Evolutionary conservation across 441 rosid species (phyloP).

Genomic region (Sinapis alba): DNA sequence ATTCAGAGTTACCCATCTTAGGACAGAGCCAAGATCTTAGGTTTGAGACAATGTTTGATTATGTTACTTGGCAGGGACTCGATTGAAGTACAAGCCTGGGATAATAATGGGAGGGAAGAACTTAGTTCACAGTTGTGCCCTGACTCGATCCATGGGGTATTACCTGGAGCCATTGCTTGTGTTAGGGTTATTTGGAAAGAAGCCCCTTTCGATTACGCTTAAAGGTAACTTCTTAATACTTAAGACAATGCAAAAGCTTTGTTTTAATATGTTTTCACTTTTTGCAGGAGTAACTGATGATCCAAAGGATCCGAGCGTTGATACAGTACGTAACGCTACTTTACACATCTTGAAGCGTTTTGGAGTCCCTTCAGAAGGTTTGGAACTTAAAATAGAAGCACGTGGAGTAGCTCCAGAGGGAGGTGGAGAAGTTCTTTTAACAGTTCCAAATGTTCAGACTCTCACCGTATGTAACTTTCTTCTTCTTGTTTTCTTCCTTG

Average conservation of each 20-base stretch:
- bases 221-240: conserved; percentile 48
- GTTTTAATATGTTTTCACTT: too few species aligned
- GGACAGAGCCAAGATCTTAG: not conserved
- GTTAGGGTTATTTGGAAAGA: conserved; percentile 75
- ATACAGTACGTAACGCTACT: conserved; percentile 74
- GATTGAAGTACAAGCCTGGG: conserved; percentile 78
- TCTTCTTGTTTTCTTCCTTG: not conserved
- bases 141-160: conserved; percentile 78
- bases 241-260: not conserved
- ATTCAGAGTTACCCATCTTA: not conserved
- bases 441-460: conserved; percentile 62
- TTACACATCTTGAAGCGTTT: conserved; percentile 72
- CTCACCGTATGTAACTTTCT: conserved; percentile 38
- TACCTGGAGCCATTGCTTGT: conserved; percentile 81
- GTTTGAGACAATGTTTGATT: not conserved
- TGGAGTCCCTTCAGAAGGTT: conserved; percentile 78
- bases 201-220: conserved; percentile 65
- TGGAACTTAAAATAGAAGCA: conserved; percentile 68
- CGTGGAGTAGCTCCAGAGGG: conserved; percentile 84
- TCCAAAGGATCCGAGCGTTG: conserved; percentile 73
- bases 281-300: conserved; percentile 81
- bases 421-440: conserved; percentile 80
- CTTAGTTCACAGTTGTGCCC: conserved; percentile 68
- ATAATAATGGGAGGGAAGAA: conserved; percentile 74
- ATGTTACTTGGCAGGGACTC: conserved; percentile 54